Conservation (phyloP, 805 yeast species). For the Ogataea minuta region DNA sequence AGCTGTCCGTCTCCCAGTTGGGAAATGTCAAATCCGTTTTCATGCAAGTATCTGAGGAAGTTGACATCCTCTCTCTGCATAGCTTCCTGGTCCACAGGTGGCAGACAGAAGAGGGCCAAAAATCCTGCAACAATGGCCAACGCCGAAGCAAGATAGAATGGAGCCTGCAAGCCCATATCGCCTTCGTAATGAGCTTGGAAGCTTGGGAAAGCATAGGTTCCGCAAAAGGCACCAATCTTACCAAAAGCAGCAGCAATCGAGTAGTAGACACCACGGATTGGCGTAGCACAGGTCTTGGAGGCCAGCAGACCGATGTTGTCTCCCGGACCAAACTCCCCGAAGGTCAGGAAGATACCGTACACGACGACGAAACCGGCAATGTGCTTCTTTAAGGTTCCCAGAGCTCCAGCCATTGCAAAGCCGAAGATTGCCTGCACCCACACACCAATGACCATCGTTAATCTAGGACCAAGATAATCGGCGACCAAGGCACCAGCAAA, state of each 20-base stretch:
- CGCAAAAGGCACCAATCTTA: slow-evolving; percentile 89
- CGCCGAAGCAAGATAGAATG: slow-evolving; percentile 79
- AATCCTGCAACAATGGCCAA: slow-evolving; percentile 71
- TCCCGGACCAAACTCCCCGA: slow-evolving; percentile 96
- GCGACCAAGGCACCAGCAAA: slow-evolving; percentile 79
- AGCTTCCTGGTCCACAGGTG: slow-evolving; percentile 81
- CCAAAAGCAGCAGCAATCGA: slow-evolving; percentile 91
- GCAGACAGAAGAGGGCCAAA: slow-evolving; percentile 68
- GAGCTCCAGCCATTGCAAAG: slow-evolving; percentile 75
- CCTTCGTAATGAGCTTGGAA: slow-evolving; percentile 64
- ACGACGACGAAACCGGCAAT: slow-evolving; percentile 81
- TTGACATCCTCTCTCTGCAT: slow-evolving; percentile 72
- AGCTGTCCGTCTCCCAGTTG: slow-evolving; percentile 47
- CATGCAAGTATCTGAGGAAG: slow-evolving; percentile 64
- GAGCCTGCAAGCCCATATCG: slow-evolving; percentile 63
- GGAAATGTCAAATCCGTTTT: slow-evolving; percentile 67
- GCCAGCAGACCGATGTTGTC: slow-evolving; percentile 87
- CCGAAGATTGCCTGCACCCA: slow-evolving; percentile 75
- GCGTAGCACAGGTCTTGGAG: slow-evolving; percentile 80
- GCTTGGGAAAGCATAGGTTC: slow-evolving; percentile 84
- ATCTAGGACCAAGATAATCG: slow-evolving; percentile 91
- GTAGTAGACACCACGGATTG: slow-evolving; percentile 87
- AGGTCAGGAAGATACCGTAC: slow-evolving; percentile 81
- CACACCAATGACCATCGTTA: slow-evolving; percentile 70
- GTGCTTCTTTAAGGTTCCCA: slow-evolving; percentile 51